Conservation (phyloP, 495 filamentous ascomycete genomes). For the Penicillium lividum region DNA sequence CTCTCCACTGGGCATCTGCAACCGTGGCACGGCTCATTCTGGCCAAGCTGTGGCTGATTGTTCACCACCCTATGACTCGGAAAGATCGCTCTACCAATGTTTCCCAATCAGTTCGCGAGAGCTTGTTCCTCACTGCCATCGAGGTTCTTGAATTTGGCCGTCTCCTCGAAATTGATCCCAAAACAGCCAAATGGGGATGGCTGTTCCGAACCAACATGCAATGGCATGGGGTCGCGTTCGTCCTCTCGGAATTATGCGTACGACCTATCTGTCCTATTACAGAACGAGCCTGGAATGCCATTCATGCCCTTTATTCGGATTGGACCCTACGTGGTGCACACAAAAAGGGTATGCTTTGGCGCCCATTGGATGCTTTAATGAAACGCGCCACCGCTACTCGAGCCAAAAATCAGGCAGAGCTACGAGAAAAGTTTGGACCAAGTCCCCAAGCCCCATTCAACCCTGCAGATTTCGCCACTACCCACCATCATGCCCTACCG, state of each 20-base stretch:
- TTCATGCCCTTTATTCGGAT: slow-evolving; percentile 60
- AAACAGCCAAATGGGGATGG: slow-evolving; percentile 73
- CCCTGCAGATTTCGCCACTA: slow-evolving; percentile 4
- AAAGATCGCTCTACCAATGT: slow-evolving; percentile 40
- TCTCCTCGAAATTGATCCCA: slow-evolving; percentile 61
- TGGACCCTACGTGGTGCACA: slow-evolving; percentile 54
- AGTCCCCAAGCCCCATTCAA: slow-evolving; percentile 7
- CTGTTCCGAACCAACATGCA: slow-evolving; percentile 80
- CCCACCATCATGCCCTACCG: slow-evolving; percentile 15
- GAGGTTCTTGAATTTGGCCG: slow-evolving; percentile 75
- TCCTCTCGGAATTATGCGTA: slow-evolving; percentile 72
- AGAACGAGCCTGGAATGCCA: slow-evolving; percentile 78
- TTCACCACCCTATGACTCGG: slow-evolving; percentile 60
- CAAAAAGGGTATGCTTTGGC: slow-evolving; percentile 68
- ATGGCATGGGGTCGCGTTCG: slow-evolving; percentile 80
- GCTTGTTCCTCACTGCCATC: slow-evolving; percentile 72
- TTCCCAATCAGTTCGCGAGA: slow-evolving; percentile 62
- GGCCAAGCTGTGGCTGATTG: slow-evolving; percentile 65
- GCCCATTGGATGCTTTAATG: slow-evolving; percentile 70
- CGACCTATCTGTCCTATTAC: slow-evolving; percentile 67
- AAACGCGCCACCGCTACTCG: slow-evolving; percentile 55
- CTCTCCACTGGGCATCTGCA: slow-evolving; percentile 69
- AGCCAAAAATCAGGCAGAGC: slow-evolving; percentile 34
- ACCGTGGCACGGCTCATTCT: slow-evolving; percentile 69
- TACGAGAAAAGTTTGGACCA: slow-evolving; percentile 25